Evolutionary conservation across 1,284 basidiomycete genomes (phyloP), one percentile per base, ranked within the genome.

Genomic region (Lentinula novae-zelandiae): DNA sequence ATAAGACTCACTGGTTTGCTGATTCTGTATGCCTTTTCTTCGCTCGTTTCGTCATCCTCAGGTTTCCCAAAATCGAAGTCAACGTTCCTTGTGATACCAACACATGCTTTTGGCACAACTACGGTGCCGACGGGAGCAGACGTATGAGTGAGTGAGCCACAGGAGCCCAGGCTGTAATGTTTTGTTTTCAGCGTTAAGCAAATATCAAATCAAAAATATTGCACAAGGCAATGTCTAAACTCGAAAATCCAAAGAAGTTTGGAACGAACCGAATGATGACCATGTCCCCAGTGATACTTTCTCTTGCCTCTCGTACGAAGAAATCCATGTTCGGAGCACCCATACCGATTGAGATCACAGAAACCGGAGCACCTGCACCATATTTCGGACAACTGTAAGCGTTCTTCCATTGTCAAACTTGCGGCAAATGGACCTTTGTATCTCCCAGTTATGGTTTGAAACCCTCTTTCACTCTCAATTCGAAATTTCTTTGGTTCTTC

Each of bases 321-420:
- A 94, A 94, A 73, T 94, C 92, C 72, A 88, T 88, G 71, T 90
- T 91, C 1, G 90, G 82, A 63, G 76, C 78, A 20, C 92, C 92
- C 92, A 94, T 94, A 8, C 92, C 92, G 61, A 93, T 93, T 62
- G 87, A 89, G 51, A 92, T 78, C 58, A 94, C 82, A 12, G 86
- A 89, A 38, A 94, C 71, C 5, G 91, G 90, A 3, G 82, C 12
- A 7, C 54, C 54, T 56, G 42, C 6, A 17, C 1, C n/a, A 52
- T 0, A 27, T 27, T 17, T 10, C n/a, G 44, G 2, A 5, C 7
- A 22, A 12, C 20, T 22, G 8, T 22, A 46, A 22, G 1, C 44
- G 27, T 44, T 39, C n/a, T 8, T 44, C 15, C 5, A 44, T 13
- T 44, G 22, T 20, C 22, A 10, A 12, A 20, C 27, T 10, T 40